Evolutionary conservation across 1,139 yeast genomes (phyloP), one percentile per base, ranked within the genome.

Genomic region (Tardiomyces digboiensis): DNA sequence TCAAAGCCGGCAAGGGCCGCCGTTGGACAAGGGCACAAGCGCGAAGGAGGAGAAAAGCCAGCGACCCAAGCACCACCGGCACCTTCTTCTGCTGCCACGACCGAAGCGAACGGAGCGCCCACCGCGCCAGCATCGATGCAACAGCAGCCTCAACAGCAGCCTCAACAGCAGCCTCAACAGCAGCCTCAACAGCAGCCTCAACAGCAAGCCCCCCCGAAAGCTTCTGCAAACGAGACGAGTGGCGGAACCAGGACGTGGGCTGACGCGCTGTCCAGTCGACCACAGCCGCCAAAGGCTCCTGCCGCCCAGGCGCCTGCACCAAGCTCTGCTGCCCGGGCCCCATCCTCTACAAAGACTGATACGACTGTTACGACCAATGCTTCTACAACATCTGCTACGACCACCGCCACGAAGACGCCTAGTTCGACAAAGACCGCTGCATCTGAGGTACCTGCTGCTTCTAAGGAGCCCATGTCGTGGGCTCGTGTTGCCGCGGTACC

Each of bases 401-500:
- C 44, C n/a, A 4, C 41, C 7, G 18, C 43, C 33, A 33, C 39
- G 36, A 16, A 23, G 42, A 18, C 7, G 19, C 33, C 16, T 18
- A 10, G 36, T 7, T 7, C 36, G 36, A 36, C 36, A 8, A 12
- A 20, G 19, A 13, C 29, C 13, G 14, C 46, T 16, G 43, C 42
- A 21, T 41, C 44, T 36, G 36, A 48, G 14, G 40, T 45, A 10
- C 45, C 49, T n/a, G 47, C 53, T 20, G 48, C 46, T 39, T 51
- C 50, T 42, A 52, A 47, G 36, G 50, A 50, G 41, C 54, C 60
- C 23, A 55, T 51, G 50, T 56, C 52, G 42, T 54, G 44, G 42
- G 40, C 40, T 14, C 21, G 50, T 16, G 21, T 47, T 16, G 39
- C 49, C 18, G 29, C 49, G 37, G 48, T 44, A 10, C 42, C 44